A percentile compares a stretch with the other conserved stretches of the same genome.
Evolutionary conservation across 176 grass and related monocot genomes (phyloP).

Genomic region (Phoenix roebelenii): DNA sequence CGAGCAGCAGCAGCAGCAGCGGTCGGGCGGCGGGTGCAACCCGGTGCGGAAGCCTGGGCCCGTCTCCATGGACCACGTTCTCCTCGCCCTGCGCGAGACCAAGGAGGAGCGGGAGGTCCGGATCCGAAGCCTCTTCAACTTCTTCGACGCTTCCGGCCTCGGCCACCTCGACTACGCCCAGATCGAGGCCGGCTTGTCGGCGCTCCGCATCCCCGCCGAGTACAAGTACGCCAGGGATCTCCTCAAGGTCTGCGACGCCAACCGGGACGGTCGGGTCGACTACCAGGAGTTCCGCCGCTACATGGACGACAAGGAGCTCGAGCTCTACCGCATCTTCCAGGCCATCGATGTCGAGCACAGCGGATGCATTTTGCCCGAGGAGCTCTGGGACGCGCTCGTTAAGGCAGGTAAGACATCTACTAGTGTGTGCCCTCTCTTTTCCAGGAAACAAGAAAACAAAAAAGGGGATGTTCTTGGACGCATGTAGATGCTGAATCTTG

Average conservation of each 20-base stretch:
- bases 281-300: conserved; percentile 69
- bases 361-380: conserved; percentile 81
- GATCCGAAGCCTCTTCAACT: conserved; percentile 64
- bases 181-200: conserved; percentile 52
- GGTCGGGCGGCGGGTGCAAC: conserved; percentile 25
- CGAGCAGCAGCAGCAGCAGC: background rate
- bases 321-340: conserved; percentile 82
- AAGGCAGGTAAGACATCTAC: conserved; percentile 56
- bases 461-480: no score
- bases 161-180: conserved; percentile 61
- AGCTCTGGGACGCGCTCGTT: conserved; percentile 74
- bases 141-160: conserved; percentile 48
- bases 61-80: conserved; percentile 63
- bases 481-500: no score
- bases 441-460: no score
- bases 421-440: no score
- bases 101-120: conserved; percentile 61
- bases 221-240: conserved; percentile 81
- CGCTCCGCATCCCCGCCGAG: conserved; percentile 39
- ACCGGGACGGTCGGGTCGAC: conserved; percentile 65
- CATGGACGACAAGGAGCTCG: conserved; percentile 85
- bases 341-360: conserved; percentile 94
- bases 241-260: conserved; percentile 54
- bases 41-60: conserved; percentile 47
- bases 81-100: conserved; percentile 63